Evolutionary conservation across 2,329 filamentous ascomycete species (phyloP).

Genomic region (Tympanopsis confertula): DNA sequence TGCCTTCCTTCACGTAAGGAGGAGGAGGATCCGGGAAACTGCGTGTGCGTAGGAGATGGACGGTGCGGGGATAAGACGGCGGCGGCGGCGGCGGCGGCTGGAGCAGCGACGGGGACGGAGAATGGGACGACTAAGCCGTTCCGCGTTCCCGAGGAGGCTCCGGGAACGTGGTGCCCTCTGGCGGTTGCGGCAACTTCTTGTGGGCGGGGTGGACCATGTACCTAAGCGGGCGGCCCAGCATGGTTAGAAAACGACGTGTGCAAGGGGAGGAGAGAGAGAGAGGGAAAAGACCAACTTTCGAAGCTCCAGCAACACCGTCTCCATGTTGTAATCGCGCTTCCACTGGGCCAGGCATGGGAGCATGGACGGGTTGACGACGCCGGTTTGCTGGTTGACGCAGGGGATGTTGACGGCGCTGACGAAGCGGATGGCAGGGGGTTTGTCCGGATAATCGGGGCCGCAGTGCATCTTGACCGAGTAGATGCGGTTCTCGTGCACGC

Average conservation of each 20-base stretch:
- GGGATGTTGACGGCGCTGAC: conserved; percentile 93
- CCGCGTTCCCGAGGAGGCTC: too few species aligned
- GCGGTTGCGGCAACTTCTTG: conserved; percentile 90
- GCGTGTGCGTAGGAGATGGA: too few species aligned
- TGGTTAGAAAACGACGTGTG: conserved; percentile 12
- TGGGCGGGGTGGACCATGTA: conserved; percentile 86
- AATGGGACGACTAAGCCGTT: too few species aligned
- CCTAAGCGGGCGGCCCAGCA: conserved; percentile 30
- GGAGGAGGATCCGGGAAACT: too few species aligned
- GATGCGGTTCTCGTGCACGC: conserved; percentile 95
- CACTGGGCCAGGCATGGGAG: conserved; percentile 79
- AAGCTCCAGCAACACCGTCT: conserved; percentile 80
- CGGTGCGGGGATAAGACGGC: too few species aligned
- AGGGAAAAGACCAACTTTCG: conserved; percentile 43
- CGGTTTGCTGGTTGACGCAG: conserved; percentile 71
- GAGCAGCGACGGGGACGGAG: too few species aligned
- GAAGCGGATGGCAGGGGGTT: conserved; percentile 82
- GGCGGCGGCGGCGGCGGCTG: too few species aligned
- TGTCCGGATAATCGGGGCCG: conserved; percentile 76
- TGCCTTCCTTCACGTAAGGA: too few species aligned
- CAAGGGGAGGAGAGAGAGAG: conserved; percentile 11
- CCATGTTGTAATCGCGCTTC: conserved; percentile 90
- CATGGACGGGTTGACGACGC: conserved; percentile 73
- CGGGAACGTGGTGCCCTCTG: conserved; percentile 65
- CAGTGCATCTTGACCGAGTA: conserved; percentile 97